Conservation (phyloP, 495 filamentous ascomycete genomes). For the Chlorociboria aeruginascens region DNA sequence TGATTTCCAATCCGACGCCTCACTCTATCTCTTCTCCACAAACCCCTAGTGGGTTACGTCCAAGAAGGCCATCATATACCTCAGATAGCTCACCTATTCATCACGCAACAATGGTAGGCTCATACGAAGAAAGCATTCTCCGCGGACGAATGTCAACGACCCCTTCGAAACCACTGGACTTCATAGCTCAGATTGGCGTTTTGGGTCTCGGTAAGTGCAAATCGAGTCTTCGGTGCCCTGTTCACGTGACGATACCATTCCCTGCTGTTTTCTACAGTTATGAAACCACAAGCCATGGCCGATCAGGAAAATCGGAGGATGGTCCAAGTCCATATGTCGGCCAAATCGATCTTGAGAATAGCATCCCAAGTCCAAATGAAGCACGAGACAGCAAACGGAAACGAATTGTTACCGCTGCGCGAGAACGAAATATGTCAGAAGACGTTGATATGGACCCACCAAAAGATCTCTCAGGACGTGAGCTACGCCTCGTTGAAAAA, state of each 20-base stretch:
- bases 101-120: constrained; percentile 91
- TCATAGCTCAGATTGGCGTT: constrained; percentile 92
- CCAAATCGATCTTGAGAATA: constrained; percentile 80
- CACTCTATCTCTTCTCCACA: constrained; percentile 48
- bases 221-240: constrained; percentile 69
- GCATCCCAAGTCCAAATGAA: constrained; percentile 35
- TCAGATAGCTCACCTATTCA: constrained; percentile 67
- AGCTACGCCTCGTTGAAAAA: constrained; percentile 29
- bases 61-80: constrained; percentile 58
- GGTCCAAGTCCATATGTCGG: constrained; percentile 95
- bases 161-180: constrained; percentile 86
- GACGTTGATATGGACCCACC: constrained; percentile 17
- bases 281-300: constrained; percentile 47
- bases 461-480: constrained; percentile 23
- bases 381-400: constrained; percentile 16
- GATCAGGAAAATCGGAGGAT: constrained; percentile 52
- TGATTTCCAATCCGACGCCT: constrained; percentile 28
- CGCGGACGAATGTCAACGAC: constrained; percentile 94
- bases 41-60: constrained; percentile 40
- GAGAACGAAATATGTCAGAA: constrained; percentile 9
- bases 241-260: constrained; percentile 87
- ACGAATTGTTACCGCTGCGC: constrained; percentile 2
- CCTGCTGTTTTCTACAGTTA: constrained; percentile 97
- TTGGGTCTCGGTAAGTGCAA: constrained; percentile 86
- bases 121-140: constrained; percentile 94